Percentiles rank a stretch among this genome's conserved stretches.
Conservation (phyloP, 2,329 filamentous ascomycete genomes). For the Geoglossum cookeanum region DNA sequence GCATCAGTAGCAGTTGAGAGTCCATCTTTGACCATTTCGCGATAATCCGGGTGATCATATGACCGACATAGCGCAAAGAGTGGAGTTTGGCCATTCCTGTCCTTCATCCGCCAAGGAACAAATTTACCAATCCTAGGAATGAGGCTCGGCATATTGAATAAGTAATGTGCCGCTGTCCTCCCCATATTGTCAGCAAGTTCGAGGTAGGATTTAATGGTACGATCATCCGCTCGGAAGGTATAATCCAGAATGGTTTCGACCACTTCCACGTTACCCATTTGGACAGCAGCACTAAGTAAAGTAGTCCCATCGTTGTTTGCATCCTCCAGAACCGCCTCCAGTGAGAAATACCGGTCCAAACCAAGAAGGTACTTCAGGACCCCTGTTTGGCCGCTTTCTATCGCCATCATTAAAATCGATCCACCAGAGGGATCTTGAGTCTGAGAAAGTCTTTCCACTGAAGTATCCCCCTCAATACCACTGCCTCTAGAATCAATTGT, state of each 20-base stretch:
- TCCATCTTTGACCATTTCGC: conserved; percentile 68
- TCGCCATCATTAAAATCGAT: conserved; percentile 29
- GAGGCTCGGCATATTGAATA: conserved; percentile 75
- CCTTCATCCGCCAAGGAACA: conserved; percentile 74
- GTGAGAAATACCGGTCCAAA: conserved; percentile 55
- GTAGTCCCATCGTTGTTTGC: conserved; percentile 81
- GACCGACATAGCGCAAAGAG: conserved; percentile 87
- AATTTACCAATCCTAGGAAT: conserved; percentile 58
- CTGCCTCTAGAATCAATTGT: conserved; percentile 58
- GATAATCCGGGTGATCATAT: conserved; percentile 81
- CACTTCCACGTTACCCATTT: conserved; percentile 56
- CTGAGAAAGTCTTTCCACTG: conserved; percentile 56
- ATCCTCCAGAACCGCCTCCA: conserved; percentile 56
- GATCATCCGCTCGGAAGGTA: conserved; percentile 37
- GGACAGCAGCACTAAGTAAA: conserved; percentile 73
- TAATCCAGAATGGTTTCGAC: conserved; percentile 59
- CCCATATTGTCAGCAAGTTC: conserved; percentile 64
- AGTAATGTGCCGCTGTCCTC: conserved; percentile 81
- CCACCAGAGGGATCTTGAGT: conserved; percentile 36
- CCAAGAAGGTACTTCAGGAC: conserved; percentile 64
- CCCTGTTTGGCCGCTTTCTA: conserved; percentile 42
- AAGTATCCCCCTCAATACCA: conserved; percentile 68
- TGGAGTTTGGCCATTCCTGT: conserved; percentile 96
- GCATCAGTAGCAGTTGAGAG: conserved; percentile 52
- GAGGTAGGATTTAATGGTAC: conserved; percentile 47